Percentiles rank a stretch among this genome's conserved stretches.
phyloP scores from a whole-genome alignment of 2,329 filamentous ascomycete species.

The Trichoderma breve region DNA sequence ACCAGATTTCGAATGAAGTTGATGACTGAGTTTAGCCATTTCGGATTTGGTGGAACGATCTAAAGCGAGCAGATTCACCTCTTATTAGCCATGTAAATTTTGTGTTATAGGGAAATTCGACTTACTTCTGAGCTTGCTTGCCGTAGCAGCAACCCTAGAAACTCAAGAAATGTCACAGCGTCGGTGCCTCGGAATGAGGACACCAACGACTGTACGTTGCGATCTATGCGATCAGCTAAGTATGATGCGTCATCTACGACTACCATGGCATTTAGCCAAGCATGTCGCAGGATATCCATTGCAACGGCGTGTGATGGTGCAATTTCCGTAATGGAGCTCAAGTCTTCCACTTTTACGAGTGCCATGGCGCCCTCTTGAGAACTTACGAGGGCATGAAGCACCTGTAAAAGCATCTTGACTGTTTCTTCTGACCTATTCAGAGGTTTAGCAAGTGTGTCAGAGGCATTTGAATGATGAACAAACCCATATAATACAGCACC shows the following conservation, averaged over 20 bases:
- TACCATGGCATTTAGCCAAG: conserved; percentile 53
- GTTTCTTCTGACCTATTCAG: conserved; percentile 50
- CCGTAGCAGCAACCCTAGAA: conserved; percentile 53
- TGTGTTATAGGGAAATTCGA: neutral
- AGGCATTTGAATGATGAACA: neutral
- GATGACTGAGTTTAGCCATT: conserved; percentile 52
- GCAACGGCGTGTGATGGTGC: conserved; percentile 53
- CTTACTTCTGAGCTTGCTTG: conserved; percentile 49
- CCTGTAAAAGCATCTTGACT: conserved; percentile 52
- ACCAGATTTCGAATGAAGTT: conserved; percentile 53
- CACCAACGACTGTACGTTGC: conserved; percentile 47
- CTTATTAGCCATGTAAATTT: neutral
- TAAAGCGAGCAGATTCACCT: conserved; percentile 29
- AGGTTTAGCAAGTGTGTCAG: neutral
- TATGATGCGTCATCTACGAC: conserved; percentile 30
- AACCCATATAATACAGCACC: conserved; percentile 52
- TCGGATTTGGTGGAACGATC: conserved; percentile 48
- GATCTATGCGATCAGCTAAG: conserved; percentile 44
- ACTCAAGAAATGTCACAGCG: conserved; percentile 57
- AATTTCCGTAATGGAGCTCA: conserved; percentile 56
- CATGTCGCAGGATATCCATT: conserved; percentile 54
- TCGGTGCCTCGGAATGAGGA: conserved; percentile 58
- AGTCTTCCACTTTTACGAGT: conserved; percentile 50
- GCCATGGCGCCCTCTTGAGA: conserved; percentile 48
- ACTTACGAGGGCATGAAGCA: conserved; percentile 56